Evolutionary conservation across 177 flowering plant species (phyloP).

Genomic region (Vitis hybrid): DNA sequence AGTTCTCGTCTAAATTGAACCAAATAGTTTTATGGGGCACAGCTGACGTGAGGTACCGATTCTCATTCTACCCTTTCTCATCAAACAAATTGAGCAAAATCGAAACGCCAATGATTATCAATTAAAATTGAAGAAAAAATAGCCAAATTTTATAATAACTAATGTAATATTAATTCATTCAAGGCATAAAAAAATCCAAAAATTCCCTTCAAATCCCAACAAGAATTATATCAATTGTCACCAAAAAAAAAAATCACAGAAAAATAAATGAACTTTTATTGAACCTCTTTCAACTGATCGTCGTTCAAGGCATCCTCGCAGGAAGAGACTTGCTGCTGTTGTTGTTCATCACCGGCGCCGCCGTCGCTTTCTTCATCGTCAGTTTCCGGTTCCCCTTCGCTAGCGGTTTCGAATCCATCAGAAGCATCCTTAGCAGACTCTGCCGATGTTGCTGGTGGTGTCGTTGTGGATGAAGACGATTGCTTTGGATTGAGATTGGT

Average conservation of each 20-base stretch:
- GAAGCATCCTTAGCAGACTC: constrained; percentile 18
- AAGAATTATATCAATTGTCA: too few relatives aligned
- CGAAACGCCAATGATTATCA: too few relatives aligned
- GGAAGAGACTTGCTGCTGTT: background rate
- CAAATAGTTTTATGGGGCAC: too few relatives aligned
- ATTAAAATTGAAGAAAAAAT: too few relatives aligned
- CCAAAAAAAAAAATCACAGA: background rate
- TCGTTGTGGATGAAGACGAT: background rate
- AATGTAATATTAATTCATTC: too few relatives aligned
- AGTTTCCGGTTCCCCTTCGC: constrained; percentile 39
- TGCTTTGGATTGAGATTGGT: background rate
- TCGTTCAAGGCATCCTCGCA: background rate
- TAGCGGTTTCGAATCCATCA: constrained; percentile 69
- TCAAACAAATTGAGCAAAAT: too few relatives aligned
- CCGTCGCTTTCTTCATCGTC: constrained; percentile 21
- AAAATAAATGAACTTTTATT: background rate
- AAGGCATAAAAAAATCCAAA: too few relatives aligned
- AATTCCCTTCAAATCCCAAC: background rate
- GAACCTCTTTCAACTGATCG: constrained; percentile 11
- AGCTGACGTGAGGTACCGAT: too few relatives aligned
- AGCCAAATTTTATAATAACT: too few relatives aligned
- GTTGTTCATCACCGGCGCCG: background rate
- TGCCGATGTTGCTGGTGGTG: background rate
- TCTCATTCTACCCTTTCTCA: too few relatives aligned
- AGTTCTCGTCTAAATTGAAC: too few relatives aligned